Base-by-base conservation (phyloP, 306 rosid genomes). In the Rubus parviflorus region DNA sequence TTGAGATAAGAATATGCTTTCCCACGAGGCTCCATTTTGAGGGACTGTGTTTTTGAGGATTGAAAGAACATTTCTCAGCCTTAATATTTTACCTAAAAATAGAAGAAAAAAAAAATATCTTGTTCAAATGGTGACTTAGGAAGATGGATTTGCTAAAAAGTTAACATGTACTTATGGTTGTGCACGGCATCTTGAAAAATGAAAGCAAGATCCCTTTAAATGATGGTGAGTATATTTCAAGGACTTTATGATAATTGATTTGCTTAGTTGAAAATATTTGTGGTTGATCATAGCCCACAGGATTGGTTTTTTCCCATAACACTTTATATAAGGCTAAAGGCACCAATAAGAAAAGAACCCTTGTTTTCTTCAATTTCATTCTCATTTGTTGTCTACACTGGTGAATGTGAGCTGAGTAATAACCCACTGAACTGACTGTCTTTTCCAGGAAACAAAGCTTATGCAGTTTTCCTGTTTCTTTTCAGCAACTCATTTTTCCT, bases 311-410 rank as follows among this genome's bases (percentile, higher is more conserved):
- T 37, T 22, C 77, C 63, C 49, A 47, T 78, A 68, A 63, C 64
- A 71, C 72, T 78, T 78, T 49, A 63, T 60, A 46, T 25, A 78
- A 78, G 8, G 74, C 52, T 54, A 49, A 78, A 51, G 77, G 8
- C 2, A 46, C 11, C 16, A 37, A 52, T 14, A 58, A 61, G n/a
- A 60, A 70, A 61, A 48, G 42, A 70, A 38, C n/a, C 16, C 41
- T 70, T 57, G 16, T 69, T 68, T 60, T 53, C 69, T 70, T 30
- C 61, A n/a, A 30, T 3, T 46, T 75, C 64, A 37, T 20, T 30
- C 73, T 62, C 57, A 37, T 52, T 78, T 56, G 43, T 68, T 72
- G 20, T 8, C 17, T 23, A 15, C 49, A 38, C 14, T 12, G 54
- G 3, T 70, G 54, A 12, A 70, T 62, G 64, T 57, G 14, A 47